Conservation (phyloP, 2,329 filamentous ascomycete species). For the Epichloe aotearoae region DNA sequence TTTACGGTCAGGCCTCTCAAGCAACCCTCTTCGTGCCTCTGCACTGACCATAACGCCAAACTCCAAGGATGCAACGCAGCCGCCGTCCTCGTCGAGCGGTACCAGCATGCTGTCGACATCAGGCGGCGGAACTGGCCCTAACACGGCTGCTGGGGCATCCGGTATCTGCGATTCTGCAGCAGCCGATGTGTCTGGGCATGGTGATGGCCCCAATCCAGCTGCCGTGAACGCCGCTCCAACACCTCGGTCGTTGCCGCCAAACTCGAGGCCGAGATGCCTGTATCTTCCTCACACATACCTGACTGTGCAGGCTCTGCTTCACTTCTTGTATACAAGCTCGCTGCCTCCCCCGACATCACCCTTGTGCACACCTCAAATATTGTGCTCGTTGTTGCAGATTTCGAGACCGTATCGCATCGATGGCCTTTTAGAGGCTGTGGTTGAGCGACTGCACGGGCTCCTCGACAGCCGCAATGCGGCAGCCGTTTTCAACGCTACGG, state of each 20-base stretch:
- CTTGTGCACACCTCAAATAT: conserved; percentile 84
- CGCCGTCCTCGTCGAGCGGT: conserved; percentile 27
- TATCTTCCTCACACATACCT: conserved; percentile 88
- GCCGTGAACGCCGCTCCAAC: conserved; percentile 43
- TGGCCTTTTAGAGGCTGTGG: conserved; percentile 80
- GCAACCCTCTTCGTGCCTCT: conserved; percentile 56
- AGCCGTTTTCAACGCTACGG: conserved; percentile 93
- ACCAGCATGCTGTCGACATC: conserved; percentile 27
- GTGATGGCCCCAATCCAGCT: conserved; percentile 28
- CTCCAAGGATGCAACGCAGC: conserved; percentile 35
- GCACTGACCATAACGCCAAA: conserved; percentile 72
- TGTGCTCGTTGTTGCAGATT: conserved; percentile 89
- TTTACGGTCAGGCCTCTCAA: conserved; percentile 49
- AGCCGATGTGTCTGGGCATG: conserved; percentile 17
- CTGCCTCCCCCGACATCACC: conserved; percentile 65
- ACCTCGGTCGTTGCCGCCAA: conserved; percentile 41
- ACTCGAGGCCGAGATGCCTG: conserved; percentile 66
- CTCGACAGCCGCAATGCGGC: conserved; percentile 90
- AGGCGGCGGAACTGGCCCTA: conserved; percentile 7
- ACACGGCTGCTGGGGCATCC: not conserved
- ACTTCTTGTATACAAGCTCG: conserved; percentile 87
- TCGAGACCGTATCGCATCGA: conserved; percentile 88
- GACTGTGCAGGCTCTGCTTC: conserved; percentile 78
- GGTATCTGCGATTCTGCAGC: conserved; percentile 27
- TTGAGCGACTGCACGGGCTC: conserved; percentile 77